These are phyloP conservation scores for Toxoplasma gondii DNA, from an alignment of 169 alveolate species.

Conservation along the genomic window DNA sequence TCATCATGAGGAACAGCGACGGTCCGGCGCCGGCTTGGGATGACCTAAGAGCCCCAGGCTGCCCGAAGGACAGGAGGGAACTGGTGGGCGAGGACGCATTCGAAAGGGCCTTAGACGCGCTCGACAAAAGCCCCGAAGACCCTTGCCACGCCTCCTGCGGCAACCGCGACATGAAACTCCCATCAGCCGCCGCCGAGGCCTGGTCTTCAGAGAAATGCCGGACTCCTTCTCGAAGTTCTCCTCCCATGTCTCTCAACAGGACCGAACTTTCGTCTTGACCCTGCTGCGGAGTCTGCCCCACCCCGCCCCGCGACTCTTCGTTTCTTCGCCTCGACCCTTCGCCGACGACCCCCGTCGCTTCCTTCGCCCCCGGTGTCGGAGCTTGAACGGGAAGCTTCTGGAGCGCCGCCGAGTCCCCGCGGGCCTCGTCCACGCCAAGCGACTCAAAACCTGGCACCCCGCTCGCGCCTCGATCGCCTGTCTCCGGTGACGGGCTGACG, in stretches of 20 bases:
- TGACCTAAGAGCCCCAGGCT: neutral
- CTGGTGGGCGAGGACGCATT: neutral
- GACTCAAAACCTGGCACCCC: neutral
- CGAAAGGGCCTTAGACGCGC: neutral
- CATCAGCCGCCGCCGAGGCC: neutral
- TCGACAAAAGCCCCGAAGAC: neutral
- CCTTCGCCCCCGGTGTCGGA: neutral
- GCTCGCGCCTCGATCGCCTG: neutral
- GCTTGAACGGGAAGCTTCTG: neutral
- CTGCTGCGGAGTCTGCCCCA: neutral
- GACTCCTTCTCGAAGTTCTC: neutral
- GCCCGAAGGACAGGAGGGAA: neutral
- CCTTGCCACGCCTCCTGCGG: neutral
- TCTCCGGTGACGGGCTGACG: neutral
- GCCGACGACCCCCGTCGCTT: neutral
- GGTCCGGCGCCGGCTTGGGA: neutral
- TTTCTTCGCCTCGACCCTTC: neutral
- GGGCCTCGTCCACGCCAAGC: neutral
- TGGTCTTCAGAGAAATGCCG: neutral
- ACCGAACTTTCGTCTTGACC: neutral
- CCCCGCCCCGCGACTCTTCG: neutral
- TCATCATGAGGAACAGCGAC: neutral
- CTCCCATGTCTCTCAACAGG: neutral
- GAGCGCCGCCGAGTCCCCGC: neutral
- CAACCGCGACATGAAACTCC: neutral